Evolutionary conservation across 139 green algal species (phyloP), one percentile per base, ranked within the genome.

Genomic region (Mesotaenium endlicherianum): DNA sequence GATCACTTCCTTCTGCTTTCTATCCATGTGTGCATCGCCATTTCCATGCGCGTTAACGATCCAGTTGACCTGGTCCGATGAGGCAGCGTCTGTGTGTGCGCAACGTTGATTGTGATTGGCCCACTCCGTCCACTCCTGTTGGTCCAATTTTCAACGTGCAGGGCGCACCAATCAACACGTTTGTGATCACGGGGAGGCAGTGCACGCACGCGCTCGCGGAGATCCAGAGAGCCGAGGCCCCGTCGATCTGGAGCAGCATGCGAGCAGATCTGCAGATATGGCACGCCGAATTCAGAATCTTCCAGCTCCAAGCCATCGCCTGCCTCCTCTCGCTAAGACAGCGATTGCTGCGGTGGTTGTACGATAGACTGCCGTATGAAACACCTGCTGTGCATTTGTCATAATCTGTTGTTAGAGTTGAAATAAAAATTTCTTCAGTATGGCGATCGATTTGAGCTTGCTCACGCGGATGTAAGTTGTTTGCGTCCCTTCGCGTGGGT

Each of bases 181-280:
- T 96, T 79, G 83, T 92, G 0, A 94, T 96, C 59, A 98, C 94
- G 38, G 95, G 93, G 0, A 81, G 93, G 4, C 92, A 93, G 47
- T 97, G 94, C 87, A 89, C 80, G 0, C 83, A 90, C 0, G 94
- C 94, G 0, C 75, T 98, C 39, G 89, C 90, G 3, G 72, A 91
- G 43, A 43, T 43, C 20, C 49, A 85, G 20, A 17, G 39, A 41
- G 1, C 30, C 38, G 58, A 53, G 40, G 17, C 26, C 57, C 26
- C 5, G 67, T 14, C 6, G 72, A 11, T 74, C 31, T 2, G 44
- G 45, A 67, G 31, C 40, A 49, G 30, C 49, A 38, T 80, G 8
- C 38, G 20, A 4, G 36, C 14, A 45, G 44, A 26, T n/a, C 31
- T 80, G n/a, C 31, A 80, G n/a, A 80, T 80, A 70, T 70, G 30